These are phyloP conservation scores for Moricandia moricandioides DNA, from an alignment of 345 rosid genomes.

Conservation along the genomic window DNA sequence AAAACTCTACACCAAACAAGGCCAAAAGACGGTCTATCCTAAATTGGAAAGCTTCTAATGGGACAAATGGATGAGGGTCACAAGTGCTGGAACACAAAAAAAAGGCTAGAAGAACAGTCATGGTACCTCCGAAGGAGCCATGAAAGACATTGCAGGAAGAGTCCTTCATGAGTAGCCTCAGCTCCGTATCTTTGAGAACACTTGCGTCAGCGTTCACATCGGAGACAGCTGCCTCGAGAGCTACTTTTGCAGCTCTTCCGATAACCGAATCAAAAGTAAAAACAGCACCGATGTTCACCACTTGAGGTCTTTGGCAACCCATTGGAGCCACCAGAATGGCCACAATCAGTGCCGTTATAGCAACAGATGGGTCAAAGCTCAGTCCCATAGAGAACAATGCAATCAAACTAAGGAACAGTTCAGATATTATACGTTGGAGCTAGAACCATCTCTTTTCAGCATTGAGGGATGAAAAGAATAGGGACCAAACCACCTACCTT, in stretches of 20 bases:
- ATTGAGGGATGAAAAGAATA: neutral
- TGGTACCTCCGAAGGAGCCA: slow-evolving; percentile 64
- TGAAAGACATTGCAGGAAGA: slow-evolving; percentile 62
- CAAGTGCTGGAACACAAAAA: slow-evolving; percentile 14
- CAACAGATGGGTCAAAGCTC: slow-evolving; percentile 5
- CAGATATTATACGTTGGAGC: neutral
- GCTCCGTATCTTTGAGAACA: slow-evolving; percentile 54
- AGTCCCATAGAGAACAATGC: neutral
- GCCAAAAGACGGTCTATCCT: neutral
- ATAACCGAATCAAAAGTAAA: slow-evolving; percentile 69
- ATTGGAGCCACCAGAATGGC: slow-evolving; percentile 30
- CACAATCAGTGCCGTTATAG: slow-evolving; percentile 26
- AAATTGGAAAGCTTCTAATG: neutral
- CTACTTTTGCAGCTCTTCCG: slow-evolving; percentile 73
- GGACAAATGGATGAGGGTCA: neutral
- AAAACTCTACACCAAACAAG: neutral
- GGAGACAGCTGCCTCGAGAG: slow-evolving; percentile 59
- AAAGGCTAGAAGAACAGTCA: neutral
- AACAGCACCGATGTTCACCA: slow-evolving; percentile 66
- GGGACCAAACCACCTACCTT: neutral
- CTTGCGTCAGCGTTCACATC: slow-evolving; percentile 56
- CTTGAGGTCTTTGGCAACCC: slow-evolving; percentile 44
- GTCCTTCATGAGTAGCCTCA: slow-evolving; percentile 48
- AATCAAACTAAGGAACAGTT: slow-evolving; percentile 10
- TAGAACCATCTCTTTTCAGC: slow-evolving; percentile 14